Base-by-base conservation (phyloP, 805 yeast species). In the Pichia thaimueangensis region DNA sequence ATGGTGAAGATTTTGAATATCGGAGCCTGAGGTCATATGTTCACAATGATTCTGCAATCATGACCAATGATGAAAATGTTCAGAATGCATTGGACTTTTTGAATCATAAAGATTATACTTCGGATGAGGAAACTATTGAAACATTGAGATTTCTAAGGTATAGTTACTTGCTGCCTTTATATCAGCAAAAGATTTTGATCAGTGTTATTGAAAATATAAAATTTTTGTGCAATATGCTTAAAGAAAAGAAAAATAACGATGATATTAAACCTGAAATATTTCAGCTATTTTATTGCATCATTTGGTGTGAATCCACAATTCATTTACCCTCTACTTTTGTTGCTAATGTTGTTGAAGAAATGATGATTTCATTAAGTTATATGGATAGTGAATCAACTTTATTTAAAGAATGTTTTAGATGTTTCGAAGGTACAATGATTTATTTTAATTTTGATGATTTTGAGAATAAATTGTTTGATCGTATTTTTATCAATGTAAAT, bases 351-450 rank as follows among this genome's bases (percentile, higher is more conserved):
- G 38, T 43, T 4, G 20, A 33, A n/a, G 12, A 5, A 5, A 36
- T 35, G 30, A 23, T 33, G 28, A 27, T n/a, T 12, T 30, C 24
- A 13, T 13, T 43, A 23, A 25, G 39, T 30, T 7, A n/a, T 11
- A 21, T 37, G 8, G 23, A 20, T 21, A n/a, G 30, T 10, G 22
- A 12, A 2, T 16, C n/a, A 6, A 3, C 12, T 5, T 15, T 17
- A 9, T 42, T n/a, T 17, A 22, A 31, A 17, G 42, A 43, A 29
- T 39, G 42, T 21, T 15, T 43, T 6, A 38, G 42, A 23, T 34
- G 42, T 20, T 25, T 43, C 15, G 15, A 38, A 22, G n/a, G 23
- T 5, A 24, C 38, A 9, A 16, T 43, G 13, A n/a, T 15, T 6
- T 38, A 37, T 34, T 12, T 20, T 1, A 35, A 38, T 35, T 20